A percentile compares a stretch with the other conserved stretches of the same genome.
phyloP scores from a whole-genome alignment of 257 asterid genomes.

The Rauvolfia tetraphylla region DNA sequence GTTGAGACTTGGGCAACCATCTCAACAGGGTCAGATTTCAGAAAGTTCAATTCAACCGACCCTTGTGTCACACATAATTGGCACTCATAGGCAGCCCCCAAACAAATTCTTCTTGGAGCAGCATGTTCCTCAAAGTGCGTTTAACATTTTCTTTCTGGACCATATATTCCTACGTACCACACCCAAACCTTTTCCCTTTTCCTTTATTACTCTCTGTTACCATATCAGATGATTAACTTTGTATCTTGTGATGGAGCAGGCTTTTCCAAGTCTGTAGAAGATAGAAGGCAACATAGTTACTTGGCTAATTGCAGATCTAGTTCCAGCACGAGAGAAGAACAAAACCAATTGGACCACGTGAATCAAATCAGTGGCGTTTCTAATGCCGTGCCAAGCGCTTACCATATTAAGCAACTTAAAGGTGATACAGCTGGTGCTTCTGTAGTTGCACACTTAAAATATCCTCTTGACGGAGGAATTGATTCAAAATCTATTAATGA shows the following conservation, averaged over 20 bases:
- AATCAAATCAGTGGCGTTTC: slow-evolving; percentile 25
- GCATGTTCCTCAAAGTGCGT: slow-evolving; percentile 11
- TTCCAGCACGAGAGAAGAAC: slow-evolving; percentile 29
- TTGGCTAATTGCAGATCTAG: slow-evolving; percentile 19
- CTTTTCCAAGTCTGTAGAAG: slow-evolving; percentile 27
- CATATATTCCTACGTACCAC: not conserved
- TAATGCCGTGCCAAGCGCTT: slow-evolving; percentile 23
- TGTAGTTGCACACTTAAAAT: slow-evolving; percentile 22
- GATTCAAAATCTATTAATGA: slow-evolving; percentile 21
- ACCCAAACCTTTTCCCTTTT: not conserved
- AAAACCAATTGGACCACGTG: slow-evolving; percentile 25
- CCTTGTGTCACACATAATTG: slow-evolving; percentile 6
- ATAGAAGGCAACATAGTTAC: slow-evolving; percentile 24
- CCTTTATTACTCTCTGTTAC: slow-evolving; percentile 9
- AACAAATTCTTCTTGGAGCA: slow-evolving; percentile 15
- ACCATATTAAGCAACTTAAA: slow-evolving; percentile 18
- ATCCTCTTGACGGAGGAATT: slow-evolving; percentile 20
- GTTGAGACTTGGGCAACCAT: slow-evolving; percentile 55
- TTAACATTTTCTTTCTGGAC: not conserved
- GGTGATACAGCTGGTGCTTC: slow-evolving; percentile 20
- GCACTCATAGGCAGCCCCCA: slow-evolving; percentile 6
- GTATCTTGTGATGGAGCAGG: slow-evolving; percentile 31
- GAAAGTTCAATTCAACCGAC: slow-evolving; percentile 26
- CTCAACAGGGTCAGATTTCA: slow-evolving; percentile 30
- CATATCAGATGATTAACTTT: slow-evolving; percentile 12